phyloP scores from a whole-genome alignment of 768 basidiomycete species.

The Amanita thiersii region DNA sequence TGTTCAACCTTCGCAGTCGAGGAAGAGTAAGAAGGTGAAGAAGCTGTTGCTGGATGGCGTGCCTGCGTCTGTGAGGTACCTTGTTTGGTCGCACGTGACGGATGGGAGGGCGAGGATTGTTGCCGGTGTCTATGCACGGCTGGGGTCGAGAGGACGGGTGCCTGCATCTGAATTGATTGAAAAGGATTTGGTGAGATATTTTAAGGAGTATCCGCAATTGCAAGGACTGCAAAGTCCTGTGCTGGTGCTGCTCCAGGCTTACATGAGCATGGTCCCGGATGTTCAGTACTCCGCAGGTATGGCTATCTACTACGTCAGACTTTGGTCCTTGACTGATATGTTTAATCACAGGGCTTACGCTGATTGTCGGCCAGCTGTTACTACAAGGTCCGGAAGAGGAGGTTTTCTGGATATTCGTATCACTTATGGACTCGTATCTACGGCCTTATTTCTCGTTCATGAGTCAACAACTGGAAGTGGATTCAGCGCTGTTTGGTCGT shows the following conservation, averaged over 20 bases:
- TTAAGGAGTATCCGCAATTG: conserved; percentile 50
- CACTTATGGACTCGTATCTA: conserved; percentile 79
- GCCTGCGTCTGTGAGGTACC: conserved; percentile 75
- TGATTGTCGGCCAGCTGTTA: conserved; percentile 65
- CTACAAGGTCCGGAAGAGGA: conserved; percentile 79
- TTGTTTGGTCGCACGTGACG: conserved; percentile 76
- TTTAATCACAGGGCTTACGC: conserved; percentile 44
- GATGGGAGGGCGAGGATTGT: conserved; percentile 68
- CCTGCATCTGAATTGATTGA: conserved; percentile 46
- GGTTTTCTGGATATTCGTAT: conserved; percentile 86
- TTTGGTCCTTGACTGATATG: conserved; percentile 1
- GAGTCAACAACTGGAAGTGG: conserved; percentile 64
- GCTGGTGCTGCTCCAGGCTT: conserved; percentile 57
- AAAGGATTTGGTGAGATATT: conserved; percentile 45
- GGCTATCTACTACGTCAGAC: conserved; percentile 6
- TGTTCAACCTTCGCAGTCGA: conserved; percentile 50
- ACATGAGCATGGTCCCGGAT: conserved; percentile 82
- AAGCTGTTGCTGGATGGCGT: conserved; percentile 72
- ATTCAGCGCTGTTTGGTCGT: conserved; percentile 60
- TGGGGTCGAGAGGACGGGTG: conserved; percentile 49
- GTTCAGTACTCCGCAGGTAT: conserved; percentile 59
- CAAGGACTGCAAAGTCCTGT: conserved; percentile 50
- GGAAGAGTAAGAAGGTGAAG: conserved; percentile 74
- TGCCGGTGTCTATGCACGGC: conserved; percentile 57
- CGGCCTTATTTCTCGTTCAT: conserved; percentile 65